Percentiles rank a stretch among this genome's conserved stretches.
These are phyloP conservation scores for Myxozyma kluyveri DNA, from an alignment of 805 yeast genomes.

Conservation along the genomic window DNA sequence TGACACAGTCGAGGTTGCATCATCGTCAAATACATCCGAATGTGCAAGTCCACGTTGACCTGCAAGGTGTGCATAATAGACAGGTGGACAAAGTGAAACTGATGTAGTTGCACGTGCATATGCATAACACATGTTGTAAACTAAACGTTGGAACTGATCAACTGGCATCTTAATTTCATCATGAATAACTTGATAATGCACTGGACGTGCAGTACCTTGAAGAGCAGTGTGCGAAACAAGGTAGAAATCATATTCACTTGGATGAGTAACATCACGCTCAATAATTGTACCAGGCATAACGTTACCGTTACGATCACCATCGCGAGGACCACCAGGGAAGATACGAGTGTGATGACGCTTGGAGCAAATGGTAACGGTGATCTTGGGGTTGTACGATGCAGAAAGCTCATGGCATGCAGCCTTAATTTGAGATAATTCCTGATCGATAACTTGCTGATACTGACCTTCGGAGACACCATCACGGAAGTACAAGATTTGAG, in stretches of 20 bases:
- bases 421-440: conserved; percentile 35
- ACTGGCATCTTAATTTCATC: conserved; percentile 36
- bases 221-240: conserved; percentile 39
- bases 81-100: conserved; percentile 40
- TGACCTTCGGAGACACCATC: conserved; percentile 41
- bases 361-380: conserved; percentile 35
- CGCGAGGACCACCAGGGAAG: conserved; percentile 32
- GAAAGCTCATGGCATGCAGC: conserved; percentile 12
- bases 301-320: conserved; percentile 33
- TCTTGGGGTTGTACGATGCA: conserved; percentile 31
- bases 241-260: conserved; percentile 37
- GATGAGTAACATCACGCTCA: conserved; percentile 39
- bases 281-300: conserved; percentile 37
- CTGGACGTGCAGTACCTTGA: conserved; percentile 41
- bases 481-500: conserved; percentile 36
- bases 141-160: conserved; percentile 25
- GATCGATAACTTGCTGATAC: conserved; percentile 35
- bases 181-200: conserved; percentile 38
- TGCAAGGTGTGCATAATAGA: conserved; percentile 37
- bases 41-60: conserved; percentile 40
- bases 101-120: conserved; percentile 39
- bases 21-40: conserved; percentile 9
- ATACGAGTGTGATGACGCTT: conserved; percentile 37
- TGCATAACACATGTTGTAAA: conserved; percentile 37
- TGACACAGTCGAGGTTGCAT: conserved; percentile 6